phyloP scores from a whole-genome alignment of 2,329 filamentous ascomycete genomes.

The Fusarium piperis region DNA sequence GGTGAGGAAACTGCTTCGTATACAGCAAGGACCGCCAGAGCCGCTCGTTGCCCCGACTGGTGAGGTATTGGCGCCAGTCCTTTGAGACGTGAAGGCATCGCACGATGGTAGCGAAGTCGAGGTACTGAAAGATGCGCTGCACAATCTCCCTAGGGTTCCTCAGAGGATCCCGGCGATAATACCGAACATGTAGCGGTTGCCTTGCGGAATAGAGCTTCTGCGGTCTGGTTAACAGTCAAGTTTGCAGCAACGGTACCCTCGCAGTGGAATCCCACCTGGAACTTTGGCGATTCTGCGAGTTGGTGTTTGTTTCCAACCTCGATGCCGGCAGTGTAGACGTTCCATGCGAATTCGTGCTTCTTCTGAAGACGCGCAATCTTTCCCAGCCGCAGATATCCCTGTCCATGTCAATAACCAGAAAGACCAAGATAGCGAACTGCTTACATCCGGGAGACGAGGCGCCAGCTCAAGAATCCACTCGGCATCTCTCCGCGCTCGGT shows the following conservation, averaged over 20 bases:
- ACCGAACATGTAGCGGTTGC: constrained; percentile 48
- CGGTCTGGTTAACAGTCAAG: not conserved
- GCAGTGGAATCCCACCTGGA: constrained; percentile 41
- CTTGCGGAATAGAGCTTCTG: constrained; percentile 50
- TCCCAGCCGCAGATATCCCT: constrained; percentile 56
- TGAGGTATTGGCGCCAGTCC: constrained; percentile 45
- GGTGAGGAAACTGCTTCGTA: constrained; percentile 26
- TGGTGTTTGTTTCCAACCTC: constrained; percentile 44
- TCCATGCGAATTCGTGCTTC: constrained; percentile 52
- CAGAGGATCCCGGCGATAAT: constrained; percentile 48
- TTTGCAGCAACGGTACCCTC: not conserved
- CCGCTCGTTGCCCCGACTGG: constrained; percentile 39
- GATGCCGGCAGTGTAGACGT: constrained; percentile 52
- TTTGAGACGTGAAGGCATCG: constrained; percentile 48
- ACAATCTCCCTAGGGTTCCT: constrained; percentile 50
- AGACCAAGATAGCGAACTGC: not conserved
- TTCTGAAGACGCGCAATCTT: constrained; percentile 52
- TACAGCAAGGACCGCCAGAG: constrained; percentile 49
- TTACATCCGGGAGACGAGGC: constrained; percentile 52
- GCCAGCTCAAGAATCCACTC: constrained; percentile 56
- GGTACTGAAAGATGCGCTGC: constrained; percentile 47
- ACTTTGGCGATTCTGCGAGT: constrained; percentile 43
- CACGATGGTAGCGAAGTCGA: constrained; percentile 48
- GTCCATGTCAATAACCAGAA: constrained; percentile 8
- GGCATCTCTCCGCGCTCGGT: constrained; percentile 51